Evolutionary conservation across 164 flowering plant species (phyloP), one percentile per base, ranked within the genome.

Genomic region (Piper longum): DNA sequence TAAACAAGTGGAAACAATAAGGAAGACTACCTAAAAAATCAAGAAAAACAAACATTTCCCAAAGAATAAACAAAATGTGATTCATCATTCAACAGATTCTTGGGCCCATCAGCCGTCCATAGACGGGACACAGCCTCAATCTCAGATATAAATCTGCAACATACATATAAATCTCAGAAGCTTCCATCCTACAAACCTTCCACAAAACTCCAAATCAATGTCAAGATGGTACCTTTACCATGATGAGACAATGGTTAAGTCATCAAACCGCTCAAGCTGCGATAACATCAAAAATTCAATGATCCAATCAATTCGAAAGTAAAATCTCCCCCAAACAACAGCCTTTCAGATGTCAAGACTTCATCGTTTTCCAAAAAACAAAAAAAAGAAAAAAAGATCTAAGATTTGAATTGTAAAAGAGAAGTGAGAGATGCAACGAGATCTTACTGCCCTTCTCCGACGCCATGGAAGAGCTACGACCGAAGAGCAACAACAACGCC

Each of bases 221-320:
- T 18, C n/a, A 54, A 7, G 51, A 17, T 7, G 52, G 75, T 74
- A 90, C 99, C 99, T 85, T 75, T 95, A 96, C 97, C 97, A 95
- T 2, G 95, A 81, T 60, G 99, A 95, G 14, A 97, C 96, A 57
- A 91, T 79, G 57, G 99, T 91, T 73, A 88, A 95, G 79, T 95
- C 97, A 81, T 95, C 91, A 74, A 95, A 95, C 55, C 80, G 81
- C 68, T 86, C 91, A 64, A 82, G 58, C 68, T 66, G 51, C 45
- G 51, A 51, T 4, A 62, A 51, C 39, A 40, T 54, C 39, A 54
- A 5, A 63, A 48, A 5, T 48, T 8, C 52, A 48, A 48, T 9
- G 3, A 3, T 48, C 2, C 52, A 48, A 5, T 5, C 8, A 3
- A 0, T 48, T 8, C 3, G 14, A 5, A 5, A 9, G 8, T 14